phyloP scores from a whole-genome alignment of 2,329 filamentous ascomycete species.

The Aspergillus oerlinghausenensis region DNA sequence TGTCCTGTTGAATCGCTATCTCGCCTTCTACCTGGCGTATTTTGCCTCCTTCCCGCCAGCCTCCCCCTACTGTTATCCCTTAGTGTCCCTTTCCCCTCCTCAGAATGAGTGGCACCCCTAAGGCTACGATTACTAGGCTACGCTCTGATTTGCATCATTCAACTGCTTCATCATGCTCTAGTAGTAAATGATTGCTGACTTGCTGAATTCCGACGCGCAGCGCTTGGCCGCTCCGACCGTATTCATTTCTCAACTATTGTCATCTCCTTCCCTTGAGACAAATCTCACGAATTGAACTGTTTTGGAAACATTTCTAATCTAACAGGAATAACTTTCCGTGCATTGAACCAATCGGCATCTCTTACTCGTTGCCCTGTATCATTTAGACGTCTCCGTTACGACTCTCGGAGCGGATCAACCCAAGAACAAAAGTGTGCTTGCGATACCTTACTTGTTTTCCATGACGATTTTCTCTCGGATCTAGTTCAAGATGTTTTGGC shows the following conservation, averaged over 20 bases:
- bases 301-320: constrained; percentile 8
- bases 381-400: constrained; percentile 25
- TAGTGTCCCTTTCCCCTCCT: background rate
- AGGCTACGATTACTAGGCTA: background rate
- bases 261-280: constrained; percentile 7
- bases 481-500: constrained; percentile 89
- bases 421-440: constrained; percentile 15
- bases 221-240: constrained; percentile 26
- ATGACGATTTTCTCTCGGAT: constrained; percentile 33
- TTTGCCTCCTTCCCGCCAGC: background rate
- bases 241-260: constrained; percentile 15
- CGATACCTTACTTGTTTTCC: constrained; percentile 23
- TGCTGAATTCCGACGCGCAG: constrained; percentile 9
- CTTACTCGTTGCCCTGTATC: constrained; percentile 16
- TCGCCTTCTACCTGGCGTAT: background rate
- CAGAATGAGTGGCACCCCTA: background rate
- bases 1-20: background rate
- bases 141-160: background rate
- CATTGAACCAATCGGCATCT: background rate
- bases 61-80: background rate
- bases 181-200: constrained; percentile 14
- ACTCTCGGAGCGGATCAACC: constrained; percentile 20
- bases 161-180: background rate
- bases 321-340: constrained; percentile 3
- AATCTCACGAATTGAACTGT: constrained; percentile 8